phyloP scores from a whole-genome alignment of 2,329 filamentous ascomycete genomes.

The Microsporum canis region DNA sequence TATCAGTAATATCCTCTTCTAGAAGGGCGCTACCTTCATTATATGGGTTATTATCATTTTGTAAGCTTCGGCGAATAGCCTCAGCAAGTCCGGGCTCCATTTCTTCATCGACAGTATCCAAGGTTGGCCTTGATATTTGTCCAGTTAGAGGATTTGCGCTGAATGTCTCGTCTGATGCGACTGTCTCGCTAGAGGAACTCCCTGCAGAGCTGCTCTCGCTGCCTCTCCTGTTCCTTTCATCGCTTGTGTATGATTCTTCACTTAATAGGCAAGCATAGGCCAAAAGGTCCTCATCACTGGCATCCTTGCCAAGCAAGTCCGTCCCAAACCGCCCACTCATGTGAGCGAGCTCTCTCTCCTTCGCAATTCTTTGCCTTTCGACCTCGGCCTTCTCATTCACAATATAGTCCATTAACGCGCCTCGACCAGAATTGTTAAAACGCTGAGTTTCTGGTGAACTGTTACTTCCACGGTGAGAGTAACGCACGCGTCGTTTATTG shows the following conservation, averaged over 20 bases:
- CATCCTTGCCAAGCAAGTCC: constrained; percentile 51
- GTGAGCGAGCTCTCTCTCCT: constrained; percentile 55
- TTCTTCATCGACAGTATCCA: constrained; percentile 36
- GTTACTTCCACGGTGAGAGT: constrained; percentile 55
- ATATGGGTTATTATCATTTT: constrained; percentile 30
- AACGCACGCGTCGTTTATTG: constrained; percentile 66
- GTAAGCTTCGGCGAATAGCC: constrained; percentile 46
- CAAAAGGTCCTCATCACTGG: constrained; percentile 50
- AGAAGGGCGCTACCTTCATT: constrained; percentile 23
- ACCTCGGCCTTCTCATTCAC: constrained; percentile 75
- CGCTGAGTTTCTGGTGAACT: constrained; percentile 41
- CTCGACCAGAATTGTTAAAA: constrained; percentile 52
- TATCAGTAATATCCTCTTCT: background rate
- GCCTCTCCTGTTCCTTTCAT: constrained; percentile 38
- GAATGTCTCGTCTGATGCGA: constrained; percentile 15
- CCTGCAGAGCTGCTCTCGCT: constrained; percentile 30
- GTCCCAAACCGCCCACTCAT: constrained; percentile 75
- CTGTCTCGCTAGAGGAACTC: constrained; percentile 29
- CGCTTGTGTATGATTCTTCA: constrained; percentile 45
- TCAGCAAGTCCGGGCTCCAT: constrained; percentile 50
- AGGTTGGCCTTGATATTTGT: constrained; percentile 23
- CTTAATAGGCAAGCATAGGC: constrained; percentile 53
- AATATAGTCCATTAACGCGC: constrained; percentile 69
- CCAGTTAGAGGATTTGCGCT: background rate
- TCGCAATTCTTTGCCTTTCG: constrained; percentile 57